Base-by-base conservation (phyloP, 176 grass and related monocot species). In the Juncus inflexus region DNA sequence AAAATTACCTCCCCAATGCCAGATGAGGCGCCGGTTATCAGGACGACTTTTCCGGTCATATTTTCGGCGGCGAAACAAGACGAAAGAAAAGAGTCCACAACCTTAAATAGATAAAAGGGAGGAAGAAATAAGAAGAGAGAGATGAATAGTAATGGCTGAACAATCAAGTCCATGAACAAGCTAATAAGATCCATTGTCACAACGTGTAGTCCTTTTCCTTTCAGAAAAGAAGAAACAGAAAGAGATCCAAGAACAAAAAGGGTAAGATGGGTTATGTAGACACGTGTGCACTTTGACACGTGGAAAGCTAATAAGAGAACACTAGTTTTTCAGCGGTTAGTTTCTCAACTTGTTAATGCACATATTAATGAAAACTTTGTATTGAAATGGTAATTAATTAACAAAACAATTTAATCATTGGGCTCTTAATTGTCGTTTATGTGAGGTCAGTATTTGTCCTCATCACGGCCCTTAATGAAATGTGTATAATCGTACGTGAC, bases 21-120 rank as follows among this genome's bases (percentile, higher is more conserved):
- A 56, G 90, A 95, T 12, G 90, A 95, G 1, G 90, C 79, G 47
- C 90, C 90, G 36, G 90, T 95, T 76, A 95, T 81, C 68, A 95
- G 82, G 15, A 95, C 86, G 56, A 86, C 90, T 82, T 95, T 95
- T 53, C 79, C 50, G 8, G 66, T 8, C 74, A 95, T 50, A 74
- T 95, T 78, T 60, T 89, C 90, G 0, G 84, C 75, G 75, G 84
- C 84, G 75, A 87, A 84, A 62, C 83, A 47, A 60, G 71, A 87
- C 4, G 84, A 92, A 37, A 87, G 66, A 73, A 84, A 69, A 15
- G 78, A 87, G 64, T 72, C 66, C 67, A 66, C 81, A 10, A 74
- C 66, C 43, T 60, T 87, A 80, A 76, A 87, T 75, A 87, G 79
- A 70, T 82, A 87, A 61, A 82, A 84, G 3, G 84, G 84, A 50